Evolutionary conservation across 805 yeast genomes (phyloP), one percentile per base, ranked within the genome.

Genomic region (Starmerella sp.): DNA sequence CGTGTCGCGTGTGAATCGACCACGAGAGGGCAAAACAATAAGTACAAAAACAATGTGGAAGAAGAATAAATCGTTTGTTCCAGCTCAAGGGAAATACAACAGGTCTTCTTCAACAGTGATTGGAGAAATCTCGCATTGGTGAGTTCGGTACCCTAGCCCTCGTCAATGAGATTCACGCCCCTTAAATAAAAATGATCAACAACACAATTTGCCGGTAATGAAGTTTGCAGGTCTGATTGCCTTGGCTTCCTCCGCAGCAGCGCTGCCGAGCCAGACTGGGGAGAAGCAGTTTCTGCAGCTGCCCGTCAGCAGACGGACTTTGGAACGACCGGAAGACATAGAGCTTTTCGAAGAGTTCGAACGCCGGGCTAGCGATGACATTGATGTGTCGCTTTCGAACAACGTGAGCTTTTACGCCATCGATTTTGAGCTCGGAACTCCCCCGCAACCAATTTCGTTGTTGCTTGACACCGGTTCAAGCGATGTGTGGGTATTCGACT

Each of bases 391-490:
- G 22, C 30, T 47, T 14, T 34, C 32, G 14, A 48, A 48, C 28
- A 48, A 48, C 42, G 28, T 29, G 35, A 36, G 28, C 28, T 48
- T 48, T 13, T 48, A 48, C 38, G 42, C 51, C n/a, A 35, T 48
- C 5, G 41, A 35, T 14, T 48, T 48, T 35, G 28, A 48, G 51
- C 42, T 85, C 7, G 93, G 93, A 9, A 78, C 85, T 0, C 77
- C 82, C 1, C 64, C 69, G 1, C 84, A 83, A 60, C 63, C 69
- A 3, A 71, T 84, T 7, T 71, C 72, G 2, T 80, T 83, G 4
- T 68, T 80, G 47, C 66, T 85, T 17, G 95, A 85, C 65, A 85
- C 91, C 1, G 95, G 93, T 2, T 82, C 89, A 0, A 75, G 84
- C 1, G 93, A 85, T 65, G 65, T 83, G 49, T 84, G 88, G 87